phyloP scores from a whole-genome alignment of 495 filamentous ascomycete genomes.

The Hypomontagnella monticulosa region DNA sequence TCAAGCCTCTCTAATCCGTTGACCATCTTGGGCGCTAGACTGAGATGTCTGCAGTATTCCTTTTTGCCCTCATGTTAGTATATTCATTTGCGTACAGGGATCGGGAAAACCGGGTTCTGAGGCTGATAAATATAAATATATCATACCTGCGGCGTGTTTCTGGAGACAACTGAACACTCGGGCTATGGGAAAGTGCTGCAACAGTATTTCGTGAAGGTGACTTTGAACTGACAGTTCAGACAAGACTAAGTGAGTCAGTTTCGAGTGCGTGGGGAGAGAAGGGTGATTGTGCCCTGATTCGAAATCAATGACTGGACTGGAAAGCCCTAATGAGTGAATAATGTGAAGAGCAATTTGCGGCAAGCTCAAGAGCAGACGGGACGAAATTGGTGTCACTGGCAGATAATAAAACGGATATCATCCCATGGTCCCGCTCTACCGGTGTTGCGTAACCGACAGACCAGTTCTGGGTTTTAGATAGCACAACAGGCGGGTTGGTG shows the following conservation, averaged over 20 bases:
- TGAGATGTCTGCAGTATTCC: not conserved
- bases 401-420: conserved; percentile 22
- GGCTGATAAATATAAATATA: no score
- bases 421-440: conserved; percentile 23
- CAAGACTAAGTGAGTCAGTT: conserved; percentile 7
- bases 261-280: not conserved
- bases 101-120: not conserved
- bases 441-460: conserved; percentile 31
- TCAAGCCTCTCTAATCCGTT: conserved; percentile 42
- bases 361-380: conserved; percentile 8
- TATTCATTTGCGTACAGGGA: not conserved
- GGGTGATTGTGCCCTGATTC: no score
- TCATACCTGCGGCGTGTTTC: no score
- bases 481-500: conserved; percentile 30
- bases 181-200: not conserved
- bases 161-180: no score
- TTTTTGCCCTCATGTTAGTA: conserved; percentile 10
- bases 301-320: not conserved
- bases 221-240: not conserved
- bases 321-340: conserved; percentile 4
- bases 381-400: conserved; percentile 17
- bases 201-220: not conserved
- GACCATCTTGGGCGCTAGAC: conserved; percentile 35
- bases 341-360: not conserved
- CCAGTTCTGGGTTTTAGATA: conserved; percentile 28